Conservation (phyloP, 352 stramenopile genomes). For the Pythium brachiatum region DNA sequence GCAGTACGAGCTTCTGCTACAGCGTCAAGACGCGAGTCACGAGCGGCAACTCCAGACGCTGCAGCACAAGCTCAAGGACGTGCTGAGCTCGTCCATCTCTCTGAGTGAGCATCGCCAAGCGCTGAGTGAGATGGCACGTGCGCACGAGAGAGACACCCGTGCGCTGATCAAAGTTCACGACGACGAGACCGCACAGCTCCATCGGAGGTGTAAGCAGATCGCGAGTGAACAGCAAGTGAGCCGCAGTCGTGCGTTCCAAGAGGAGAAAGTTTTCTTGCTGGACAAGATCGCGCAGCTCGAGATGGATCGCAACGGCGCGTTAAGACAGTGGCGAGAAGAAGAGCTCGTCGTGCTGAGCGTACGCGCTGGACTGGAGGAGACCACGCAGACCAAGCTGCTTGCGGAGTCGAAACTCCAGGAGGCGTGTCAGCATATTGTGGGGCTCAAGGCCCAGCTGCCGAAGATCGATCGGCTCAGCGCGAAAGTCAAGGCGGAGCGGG, state of each 20-base stretch:
- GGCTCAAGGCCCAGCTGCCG: slow-evolving; percentile 33
- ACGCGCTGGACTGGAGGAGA: slow-evolving; percentile 8
- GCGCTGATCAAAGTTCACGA: slow-evolving; percentile 24
- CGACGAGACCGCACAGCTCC: slow-evolving; percentile 27
- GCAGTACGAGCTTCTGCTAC: slow-evolving; percentile 50
- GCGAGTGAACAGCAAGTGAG: slow-evolving; percentile 24
- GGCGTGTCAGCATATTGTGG: slow-evolving; percentile 43
- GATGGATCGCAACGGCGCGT: slow-evolving; percentile 33
- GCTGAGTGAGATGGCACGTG: slow-evolving; percentile 23
- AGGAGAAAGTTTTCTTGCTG: slow-evolving; percentile 29
- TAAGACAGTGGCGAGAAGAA: slow-evolving; percentile 29
- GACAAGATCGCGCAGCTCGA: slow-evolving; percentile 38
- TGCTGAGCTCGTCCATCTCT: slow-evolving; percentile 46
- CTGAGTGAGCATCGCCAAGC: slow-evolving; percentile 51
- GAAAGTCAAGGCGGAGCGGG: slow-evolving; percentile 21
- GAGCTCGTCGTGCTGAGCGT: slow-evolving; percentile 19
- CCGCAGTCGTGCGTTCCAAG: slow-evolving; percentile 22
- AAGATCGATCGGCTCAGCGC: slow-evolving; percentile 22
- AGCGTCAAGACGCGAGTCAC: slow-evolving; percentile 39
- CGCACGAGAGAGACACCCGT: slow-evolving; percentile 28
- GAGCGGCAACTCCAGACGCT: slow-evolving; percentile 41
- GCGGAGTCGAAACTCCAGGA: slow-evolving; percentile 30
- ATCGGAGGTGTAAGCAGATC: slow-evolving; percentile 28
- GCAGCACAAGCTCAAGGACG: slow-evolving; percentile 42
- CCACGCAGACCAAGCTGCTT: slow-evolving; percentile 8